Evolutionary conservation across 1,139 yeast species (phyloP), one percentile per base, ranked within the genome.

Genomic region (Blastobotrys malaysiensis): DNA sequence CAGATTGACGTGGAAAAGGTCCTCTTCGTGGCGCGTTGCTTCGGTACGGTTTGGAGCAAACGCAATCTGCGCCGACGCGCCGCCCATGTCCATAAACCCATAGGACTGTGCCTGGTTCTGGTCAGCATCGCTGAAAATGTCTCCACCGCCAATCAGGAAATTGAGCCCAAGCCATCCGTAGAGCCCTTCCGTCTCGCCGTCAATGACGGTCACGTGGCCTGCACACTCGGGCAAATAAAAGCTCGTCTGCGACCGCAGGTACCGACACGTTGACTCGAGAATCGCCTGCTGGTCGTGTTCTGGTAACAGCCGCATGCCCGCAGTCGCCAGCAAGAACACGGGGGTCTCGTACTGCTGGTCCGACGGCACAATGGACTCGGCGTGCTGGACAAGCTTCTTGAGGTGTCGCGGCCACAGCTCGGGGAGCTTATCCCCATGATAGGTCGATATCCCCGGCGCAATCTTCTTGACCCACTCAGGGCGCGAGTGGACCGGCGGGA

Each of bases 11-110:
- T 72, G 73, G 62, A 78, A 81, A 52, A 86, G 66, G 55, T 81
- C 81, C 52, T 82, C 82, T 48, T 71, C 63, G 62, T 84, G 88
- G 50, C 80, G 80, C 1, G 67, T 68, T 3, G 77, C 70, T 58
- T 84, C 88, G 0, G 83, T 75, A 18, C 69, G 51, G 61, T 80
- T 80, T 0, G 95, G 93, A 61, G 81, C 83, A 65, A 86, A 86
- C 1, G 88, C 89, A 49, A 87, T 80, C 65, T 87, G 95, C 1
- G 93, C 84, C 1, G 90, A 84, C 0, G 90, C 91, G 0, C 95
- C 95, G 13, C 95, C 95, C 89, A 87, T 83, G 61, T 86, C 93
- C 62, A 87, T 70, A 39, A 86, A 74, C 1, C 95, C 95, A 61
- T 77, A 83, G 0, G 90, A 79, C 21, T 77, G 70, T 56, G 78